Percentiles rank a stretch among this genome's conserved stretches.
Conservation (phyloP, 1,139 yeast species). For the Pichia sp. region DNA sequence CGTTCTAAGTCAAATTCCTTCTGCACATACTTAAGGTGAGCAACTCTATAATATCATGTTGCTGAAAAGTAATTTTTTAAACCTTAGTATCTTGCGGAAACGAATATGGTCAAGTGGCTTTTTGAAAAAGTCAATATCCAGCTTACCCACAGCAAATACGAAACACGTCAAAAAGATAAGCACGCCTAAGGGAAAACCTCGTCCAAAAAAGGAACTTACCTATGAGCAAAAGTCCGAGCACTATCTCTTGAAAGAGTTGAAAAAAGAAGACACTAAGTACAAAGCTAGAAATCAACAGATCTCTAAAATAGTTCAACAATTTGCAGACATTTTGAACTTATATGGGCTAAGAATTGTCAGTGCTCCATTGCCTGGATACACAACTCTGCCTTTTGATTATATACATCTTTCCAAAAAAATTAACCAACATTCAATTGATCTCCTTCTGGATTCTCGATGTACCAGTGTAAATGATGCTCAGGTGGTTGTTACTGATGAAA, state of each 20-base stretch:
- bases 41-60: too few species aligned
- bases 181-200: not conserved
- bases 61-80: too few species aligned
- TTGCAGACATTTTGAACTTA: conserved; percentile 6
- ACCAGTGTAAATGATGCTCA: conserved; percentile 15
- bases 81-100: not conserved
- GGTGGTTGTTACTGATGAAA: conserved; percentile 5
- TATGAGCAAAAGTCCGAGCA: conserved; percentile 11
- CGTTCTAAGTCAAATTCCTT: too few species aligned
- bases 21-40: too few species aligned
- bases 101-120: not conserved
- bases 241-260: conserved; percentile 11
- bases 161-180: not conserved
- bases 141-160: not conserved
- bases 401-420: conserved; percentile 13
- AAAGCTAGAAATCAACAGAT: conserved; percentile 5
- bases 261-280: not conserved
- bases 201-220: not conserved
- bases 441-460: conserved; percentile 15
- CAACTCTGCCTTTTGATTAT: not conserved
- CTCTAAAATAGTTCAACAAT: conserved; percentile 7
- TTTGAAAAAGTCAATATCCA: not conserved
- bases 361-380: conserved; percentile 11
- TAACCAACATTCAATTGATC: conserved; percentile 2
- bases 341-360: conserved; percentile 13